Evolutionary conservation across 805 yeast genomes (phyloP).

Genomic region (Starmerella khaoyaiensis): DNA sequence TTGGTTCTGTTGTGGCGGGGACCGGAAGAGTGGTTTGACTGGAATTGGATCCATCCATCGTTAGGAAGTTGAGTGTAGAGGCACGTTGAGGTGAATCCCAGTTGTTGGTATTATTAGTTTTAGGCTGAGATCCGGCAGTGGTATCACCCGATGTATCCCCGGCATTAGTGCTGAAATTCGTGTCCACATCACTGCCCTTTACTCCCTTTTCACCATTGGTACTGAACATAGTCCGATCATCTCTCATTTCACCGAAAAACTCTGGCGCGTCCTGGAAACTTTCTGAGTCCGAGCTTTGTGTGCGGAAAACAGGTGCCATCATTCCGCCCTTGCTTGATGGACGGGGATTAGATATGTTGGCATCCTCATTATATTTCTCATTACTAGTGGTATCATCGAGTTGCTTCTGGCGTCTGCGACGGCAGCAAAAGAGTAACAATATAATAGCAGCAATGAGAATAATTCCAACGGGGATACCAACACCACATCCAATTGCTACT

Average conservation of each 20-base stretch:
- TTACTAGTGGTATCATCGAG: constrained; percentile 21
- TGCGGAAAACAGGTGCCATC: constrained; percentile 21
- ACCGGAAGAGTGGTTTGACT: constrained; percentile 9
- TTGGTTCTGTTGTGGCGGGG: constrained; percentile 4
- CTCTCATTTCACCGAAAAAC: constrained; percentile 15
- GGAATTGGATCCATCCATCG: constrained; percentile 26
- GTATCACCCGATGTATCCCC: constrained; percentile 20
- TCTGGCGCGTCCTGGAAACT: constrained; percentile 16
- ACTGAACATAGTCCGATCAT: constrained; percentile 19
- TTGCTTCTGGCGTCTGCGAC: constrained; percentile 30
- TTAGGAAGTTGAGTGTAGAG: constrained; percentile 28
- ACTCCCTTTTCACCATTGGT: constrained; percentile 18
- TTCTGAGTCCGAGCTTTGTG: constrained; percentile 8
- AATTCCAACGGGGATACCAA: constrained; percentile 56
- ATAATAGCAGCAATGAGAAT: constrained; percentile 35
- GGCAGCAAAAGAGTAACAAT: constrained; percentile 45
- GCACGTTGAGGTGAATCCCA: constrained; percentile 30
- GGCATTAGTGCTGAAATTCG: too few species aligned
- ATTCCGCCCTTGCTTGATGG: constrained; percentile 18
- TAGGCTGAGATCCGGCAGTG: constrained; percentile 20
- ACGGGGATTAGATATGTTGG: constrained; percentile 19
- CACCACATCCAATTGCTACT: constrained; percentile 83
- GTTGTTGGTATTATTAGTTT: constrained; percentile 13
- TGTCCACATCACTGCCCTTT: not conserved
- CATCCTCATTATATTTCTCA: constrained; percentile 4